Conservation (phyloP, 208 protist species). For the Trypanosoma rangeli region DNA sequence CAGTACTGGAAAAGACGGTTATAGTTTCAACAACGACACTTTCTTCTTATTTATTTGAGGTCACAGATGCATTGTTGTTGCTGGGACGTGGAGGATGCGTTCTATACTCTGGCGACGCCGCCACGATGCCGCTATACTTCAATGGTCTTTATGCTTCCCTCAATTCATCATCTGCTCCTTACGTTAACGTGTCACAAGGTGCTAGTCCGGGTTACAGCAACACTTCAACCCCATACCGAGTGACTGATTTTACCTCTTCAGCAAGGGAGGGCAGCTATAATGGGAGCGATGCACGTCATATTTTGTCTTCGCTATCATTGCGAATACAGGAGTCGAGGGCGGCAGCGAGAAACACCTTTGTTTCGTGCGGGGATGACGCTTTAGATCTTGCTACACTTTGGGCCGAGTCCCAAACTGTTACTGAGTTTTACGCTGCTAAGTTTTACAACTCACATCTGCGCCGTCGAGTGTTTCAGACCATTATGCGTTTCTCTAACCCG, state of each 20-base stretch:
- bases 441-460: slow-evolving; percentile 50
- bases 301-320: slow-evolving; percentile 16
- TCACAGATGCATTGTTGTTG: slow-evolving; percentile 41
- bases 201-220: not conserved
- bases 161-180: not conserved
- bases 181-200: not conserved
- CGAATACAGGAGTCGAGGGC: not conserved
- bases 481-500: slow-evolving; percentile 14
- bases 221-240: not conserved
- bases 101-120: slow-evolving; percentile 48
- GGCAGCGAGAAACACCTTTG: not conserved
- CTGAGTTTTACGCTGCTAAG: slow-evolving; percentile 58
- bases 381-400: slow-evolving; percentile 56
- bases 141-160: slow-evolving; percentile 41
- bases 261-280: not conserved
- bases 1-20: slow-evolving; percentile 52
- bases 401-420: slow-evolving; percentile 51
- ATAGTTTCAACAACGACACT: slow-evolving; percentile 44
- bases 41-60: slow-evolving; percentile 37
- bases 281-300: not conserved
- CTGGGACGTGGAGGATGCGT: slow-evolving; percentile 38
- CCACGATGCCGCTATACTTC: slow-evolving; percentile 42
- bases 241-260: not conserved
- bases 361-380: slow-evolving; percentile 31
- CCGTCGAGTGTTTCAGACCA: slow-evolving; percentile 25